A percentile compares a stretch with the other conserved stretches of the same genome.
Conservation (phyloP, 2,329 filamentous ascomycete species). For the Apiospora koreana region DNA sequence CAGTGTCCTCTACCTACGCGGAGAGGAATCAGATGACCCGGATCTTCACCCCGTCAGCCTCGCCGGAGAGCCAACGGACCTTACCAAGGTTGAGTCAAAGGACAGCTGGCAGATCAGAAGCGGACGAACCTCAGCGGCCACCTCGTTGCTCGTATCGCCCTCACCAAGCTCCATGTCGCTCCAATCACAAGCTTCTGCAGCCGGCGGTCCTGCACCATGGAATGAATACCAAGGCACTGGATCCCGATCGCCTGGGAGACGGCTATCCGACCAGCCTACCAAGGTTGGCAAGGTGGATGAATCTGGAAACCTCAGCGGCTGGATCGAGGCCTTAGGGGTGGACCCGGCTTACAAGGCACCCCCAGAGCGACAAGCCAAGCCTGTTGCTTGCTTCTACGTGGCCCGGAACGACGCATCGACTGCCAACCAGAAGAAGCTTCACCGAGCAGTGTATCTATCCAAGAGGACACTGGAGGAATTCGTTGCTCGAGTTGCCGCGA, state of each 20-base stretch:
- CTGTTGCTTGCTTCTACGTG: constrained; percentile 88
- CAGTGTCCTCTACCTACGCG: constrained; percentile 76
- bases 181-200: constrained; percentile 54
- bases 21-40: constrained; percentile 77
- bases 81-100: constrained; percentile 53
- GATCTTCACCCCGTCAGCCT: constrained; percentile 77
- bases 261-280: constrained; percentile 54
- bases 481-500: constrained; percentile 69
- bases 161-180: constrained; percentile 67
- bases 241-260: constrained; percentile 31
- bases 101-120: constrained; percentile 57
- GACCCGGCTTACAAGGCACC: constrained; percentile 83
- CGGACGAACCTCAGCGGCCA: constrained; percentile 58
- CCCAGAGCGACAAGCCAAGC: constrained; percentile 67
- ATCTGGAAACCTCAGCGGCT: constrained; percentile 69
- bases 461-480: constrained; percentile 77
- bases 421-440: constrained; percentile 60
- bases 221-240: constrained; percentile 49
- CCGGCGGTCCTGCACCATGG: constrained; percentile 51
- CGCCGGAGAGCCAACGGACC: constrained; percentile 64
- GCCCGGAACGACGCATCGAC: constrained; percentile 54
- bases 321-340: constrained; percentile 91
- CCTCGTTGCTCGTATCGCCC: constrained; percentile 64
- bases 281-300: constrained; percentile 57
- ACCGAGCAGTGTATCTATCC: constrained; percentile 84